Conservation (phyloP, 169 alveolate genomes). For the Plasmodium cynomolgi region DNA sequence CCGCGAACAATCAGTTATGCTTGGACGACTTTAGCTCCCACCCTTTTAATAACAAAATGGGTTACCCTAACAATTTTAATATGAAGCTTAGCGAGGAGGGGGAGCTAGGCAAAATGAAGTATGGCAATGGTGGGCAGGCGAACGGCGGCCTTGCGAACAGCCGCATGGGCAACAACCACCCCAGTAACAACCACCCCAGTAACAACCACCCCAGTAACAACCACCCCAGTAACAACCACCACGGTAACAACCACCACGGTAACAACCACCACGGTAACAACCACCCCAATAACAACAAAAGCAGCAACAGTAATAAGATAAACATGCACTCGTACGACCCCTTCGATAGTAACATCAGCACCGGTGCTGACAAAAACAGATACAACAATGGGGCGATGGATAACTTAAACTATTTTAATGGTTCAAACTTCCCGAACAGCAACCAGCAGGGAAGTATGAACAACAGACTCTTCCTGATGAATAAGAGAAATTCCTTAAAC, state of each 20-base stretch:
- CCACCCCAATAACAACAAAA: neutral
- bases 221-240: neutral
- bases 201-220: neutral
- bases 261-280: neutral
- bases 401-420: slow-evolving; percentile 19
- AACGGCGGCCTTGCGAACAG: neutral
- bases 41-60: slow-evolving; percentile 16
- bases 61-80: slow-evolving; percentile 40
- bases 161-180: neutral
- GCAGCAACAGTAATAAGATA: slow-evolving; percentile 16
- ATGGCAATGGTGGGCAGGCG: neutral
- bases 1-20: slow-evolving; percentile 19
- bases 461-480: slow-evolving; percentile 20
- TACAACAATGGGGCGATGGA: slow-evolving; percentile 1
- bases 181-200: neutral
- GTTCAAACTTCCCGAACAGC: slow-evolving; percentile 11
- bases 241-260: neutral
- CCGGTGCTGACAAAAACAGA: slow-evolving; percentile 7
- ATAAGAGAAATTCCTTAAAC: slow-evolving; percentile 53
- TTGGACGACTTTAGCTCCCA: slow-evolving; percentile 35
- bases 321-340: slow-evolving; percentile 52
- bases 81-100: slow-evolving; percentile 39
- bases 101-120: slow-evolving; percentile 53
- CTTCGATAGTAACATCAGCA: slow-evolving; percentile 26
- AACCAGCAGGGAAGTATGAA: slow-evolving; percentile 15